Evolutionary conservation across 345 rosid species (phyloP), one percentile per base, ranked within the genome.

Genomic region (Sisymbrium irio): DNA sequence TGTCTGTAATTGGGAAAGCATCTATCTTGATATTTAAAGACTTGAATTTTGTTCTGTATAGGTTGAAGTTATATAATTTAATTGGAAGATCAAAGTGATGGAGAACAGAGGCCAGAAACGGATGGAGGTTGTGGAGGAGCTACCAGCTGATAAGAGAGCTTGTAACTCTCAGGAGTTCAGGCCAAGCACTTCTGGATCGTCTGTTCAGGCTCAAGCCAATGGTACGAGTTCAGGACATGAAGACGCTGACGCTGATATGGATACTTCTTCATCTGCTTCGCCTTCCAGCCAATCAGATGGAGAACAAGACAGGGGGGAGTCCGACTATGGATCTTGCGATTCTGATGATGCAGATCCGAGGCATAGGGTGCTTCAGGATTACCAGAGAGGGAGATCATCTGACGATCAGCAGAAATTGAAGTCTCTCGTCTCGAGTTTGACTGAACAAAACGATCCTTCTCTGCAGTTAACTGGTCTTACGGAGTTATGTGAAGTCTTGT

Each of bases 111-210:
- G 98, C 30, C 98, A 94, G 78, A 94, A 94, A 78, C 91, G 97
- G 33, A 62, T 85, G 44, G 98, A 91, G 45, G 80, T 83, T 59
- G 82, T 78, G 37, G 89, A 86, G 15, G 95, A 88, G 62, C 78
- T 92, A 28, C 99, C 99, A 14, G 93, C 96, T 50, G 97, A 95
- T 85, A 91, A 95, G 79, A 87, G 99, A 65, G 96, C 97, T 63
- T 95, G 97, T 69, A 88, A 85, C 82, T 87, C 95, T 1, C 82
- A 85, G 72, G 98, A 91, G 36, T 87, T 83, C 62, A 84, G 86
- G 63, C 85, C 93, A n/a, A 86, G 92, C 77, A 62, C 93, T 42
- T 90, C 93, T 3, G 86, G 79, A 67, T 86, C 90, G 35, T 87
- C 89, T 4, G 79, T 82, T 42, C 91, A 85, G 65, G 82, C 88